These are phyloP conservation scores for Lactifluus rugatus DNA, from an alignment of 768 basidiomycete genomes.

Conservation along the genomic window DNA sequence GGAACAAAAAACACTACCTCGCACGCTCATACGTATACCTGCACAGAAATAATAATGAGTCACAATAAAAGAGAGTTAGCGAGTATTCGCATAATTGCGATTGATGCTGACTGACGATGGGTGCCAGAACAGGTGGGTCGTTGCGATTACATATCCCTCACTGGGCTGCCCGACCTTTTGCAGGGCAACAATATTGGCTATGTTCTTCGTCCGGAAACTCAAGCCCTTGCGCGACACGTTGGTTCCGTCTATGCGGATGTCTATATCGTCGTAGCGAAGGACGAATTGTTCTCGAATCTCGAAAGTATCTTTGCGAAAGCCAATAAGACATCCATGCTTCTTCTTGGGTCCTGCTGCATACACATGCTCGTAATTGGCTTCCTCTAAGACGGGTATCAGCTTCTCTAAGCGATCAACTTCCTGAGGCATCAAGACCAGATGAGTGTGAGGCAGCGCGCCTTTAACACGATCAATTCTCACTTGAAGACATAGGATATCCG, in stretches of 20 bases:
- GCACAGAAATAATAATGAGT: constrained; percentile 4
- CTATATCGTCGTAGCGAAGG: constrained; percentile 63
- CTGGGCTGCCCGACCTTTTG: constrained; percentile 30
- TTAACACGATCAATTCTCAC: constrained; percentile 31
- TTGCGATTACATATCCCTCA: constrained; percentile 65
- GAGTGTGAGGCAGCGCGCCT: neutral
- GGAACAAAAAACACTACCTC: constrained; percentile 35
- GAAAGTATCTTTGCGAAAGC: constrained; percentile 50
- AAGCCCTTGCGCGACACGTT: constrained; percentile 36
- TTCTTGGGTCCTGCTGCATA: constrained; percentile 67
- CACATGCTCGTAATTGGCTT: constrained; percentile 52
- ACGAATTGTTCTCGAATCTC: constrained; percentile 34
- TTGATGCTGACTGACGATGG: constrained; percentile 48
- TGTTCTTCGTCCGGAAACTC: constrained; percentile 69
- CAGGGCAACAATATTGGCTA: constrained; percentile 67
- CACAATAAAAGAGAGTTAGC: neutral
- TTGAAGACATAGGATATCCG: constrained; percentile 83
- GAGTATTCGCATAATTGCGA: neutral
- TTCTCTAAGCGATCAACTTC: constrained; percentile 81
- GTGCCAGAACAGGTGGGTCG: constrained; percentile 96
- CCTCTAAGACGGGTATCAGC: constrained; percentile 55
- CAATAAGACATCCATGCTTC: constrained; percentile 79
- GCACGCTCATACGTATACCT: constrained; percentile 78
- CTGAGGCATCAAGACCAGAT: constrained; percentile 31
- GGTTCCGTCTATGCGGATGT: constrained; percentile 34